Base-by-base conservation (phyloP, 257 asterid species). In the Ilex aquifolium region DNA sequence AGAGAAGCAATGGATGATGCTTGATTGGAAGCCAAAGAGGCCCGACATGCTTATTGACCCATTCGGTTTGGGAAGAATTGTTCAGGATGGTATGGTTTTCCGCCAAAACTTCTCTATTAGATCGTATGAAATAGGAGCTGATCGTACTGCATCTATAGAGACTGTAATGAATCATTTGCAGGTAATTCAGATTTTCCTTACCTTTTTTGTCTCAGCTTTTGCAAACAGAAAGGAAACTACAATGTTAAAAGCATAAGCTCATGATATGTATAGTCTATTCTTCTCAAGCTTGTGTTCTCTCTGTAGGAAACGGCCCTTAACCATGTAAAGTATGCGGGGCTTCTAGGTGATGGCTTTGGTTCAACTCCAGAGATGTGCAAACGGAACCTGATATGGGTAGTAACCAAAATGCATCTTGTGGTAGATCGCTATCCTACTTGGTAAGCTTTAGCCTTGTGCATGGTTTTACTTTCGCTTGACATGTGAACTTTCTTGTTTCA, bases 1-100 rank as follows among this genome's bases (percentile, higher is more conserved):
- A 12, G 99, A 93, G 80, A 93, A 93, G 80, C 96, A 90, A 73
- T 93, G 99, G 99, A 93, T 85, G 97, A 89, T 87, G 97, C 94
- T 93, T 82, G 99, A 93, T 74, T 90, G 96, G 97, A 93, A 93
- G 68, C 95, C 97, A 3, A 93, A 90, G 78, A 81, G 97, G 57
- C 68, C 95, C 29, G 96, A 93, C 68, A 77, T 77, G 84, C 83
- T 87, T 69, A 74, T 61, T 69, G 99, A 90, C 70, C 95, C 96
- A 40, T 93, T 90, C 65, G 94, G 96, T 54, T 72, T 90, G 44
- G 99, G 99, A 53, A 78, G 82, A 74, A 90, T 92, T 66, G 90
- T 92, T 72, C 87, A 83, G 65, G 93, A 92, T 80, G 97, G 99
- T 44, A 60, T 79, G 44, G 76, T 89, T 54, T 92, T 87, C 68